phyloP scores from a whole-genome alignment of 345 rosid genomes.

The Sonneratia alba region DNA sequence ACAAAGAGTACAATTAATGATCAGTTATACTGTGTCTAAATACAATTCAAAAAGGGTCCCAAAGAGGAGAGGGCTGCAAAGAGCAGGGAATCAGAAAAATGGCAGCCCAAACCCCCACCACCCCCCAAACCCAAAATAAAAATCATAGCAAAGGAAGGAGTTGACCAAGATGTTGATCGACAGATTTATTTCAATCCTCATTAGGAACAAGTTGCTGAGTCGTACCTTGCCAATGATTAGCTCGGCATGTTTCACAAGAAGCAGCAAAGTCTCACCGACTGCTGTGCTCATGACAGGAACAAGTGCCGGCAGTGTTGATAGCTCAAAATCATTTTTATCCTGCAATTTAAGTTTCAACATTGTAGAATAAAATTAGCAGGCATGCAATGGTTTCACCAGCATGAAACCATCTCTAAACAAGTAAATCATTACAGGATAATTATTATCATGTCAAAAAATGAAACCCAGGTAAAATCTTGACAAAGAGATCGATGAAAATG shows the following conservation, averaged over 20 bases:
- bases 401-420: not conserved
- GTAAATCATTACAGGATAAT: not conserved
- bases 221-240: slow-evolving; percentile 80
- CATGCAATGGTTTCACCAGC: not conserved
- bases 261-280: slow-evolving; percentile 76
- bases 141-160: too few relatives aligned
- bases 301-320: slow-evolving; percentile 85
- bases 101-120: too few relatives aligned
- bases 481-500: not conserved
- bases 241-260: slow-evolving; percentile 88
- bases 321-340: slow-evolving; percentile 89
- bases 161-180: too few relatives aligned
- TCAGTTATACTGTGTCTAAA: not conserved
- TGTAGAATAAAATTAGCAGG: not conserved
- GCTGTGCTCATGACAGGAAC: slow-evolving; percentile 87
- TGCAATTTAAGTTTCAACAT: slow-evolving; percentile 22
- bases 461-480: not conserved
- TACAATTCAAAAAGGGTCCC: not conserved
- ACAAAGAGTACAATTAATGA: not conserved
- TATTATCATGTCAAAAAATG: not conserved
- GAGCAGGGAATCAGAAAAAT: not conserved
- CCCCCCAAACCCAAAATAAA: too few relatives aligned
- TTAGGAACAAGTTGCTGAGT: not conserved
- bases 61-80: not conserved
- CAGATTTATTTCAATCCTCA: not conserved